phyloP scores from a whole-genome alignment of 2,329 filamentous ascomycete genomes.

The Colletotrichum gigasporum region DNA sequence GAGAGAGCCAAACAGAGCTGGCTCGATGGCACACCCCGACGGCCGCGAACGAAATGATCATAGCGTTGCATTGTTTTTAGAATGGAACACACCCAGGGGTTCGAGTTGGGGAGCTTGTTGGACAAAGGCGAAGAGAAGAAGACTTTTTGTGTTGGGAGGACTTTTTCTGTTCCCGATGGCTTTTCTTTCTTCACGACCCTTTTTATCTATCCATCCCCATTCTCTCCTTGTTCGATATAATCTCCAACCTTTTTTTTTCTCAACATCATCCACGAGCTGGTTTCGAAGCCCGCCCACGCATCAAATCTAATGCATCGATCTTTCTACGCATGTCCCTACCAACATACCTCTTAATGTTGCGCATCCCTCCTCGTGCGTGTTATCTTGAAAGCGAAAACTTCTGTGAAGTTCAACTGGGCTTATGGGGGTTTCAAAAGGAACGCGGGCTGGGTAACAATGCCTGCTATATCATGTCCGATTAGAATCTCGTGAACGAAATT shows the following conservation, averaged over 20 bases:
- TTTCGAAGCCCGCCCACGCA: not conserved
- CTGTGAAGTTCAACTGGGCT: not conserved
- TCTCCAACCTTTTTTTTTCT: not conserved
- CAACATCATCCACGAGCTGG: not conserved
- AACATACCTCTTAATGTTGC: not conserved
- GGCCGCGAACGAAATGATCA: conserved; percentile 27
- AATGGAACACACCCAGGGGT: conserved; percentile 4
- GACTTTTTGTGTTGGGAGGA: not conserved
- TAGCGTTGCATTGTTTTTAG: conserved; percentile 29
- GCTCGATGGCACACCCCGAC: conserved; percentile 32
- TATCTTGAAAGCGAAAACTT: not conserved
- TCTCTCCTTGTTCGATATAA: conserved; percentile 11
- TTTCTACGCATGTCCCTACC: not conserved
- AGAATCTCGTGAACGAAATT: not conserved
- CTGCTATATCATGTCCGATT: not conserved
- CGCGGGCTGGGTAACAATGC: not conserved
- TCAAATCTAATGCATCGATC: conserved; percentile 5
- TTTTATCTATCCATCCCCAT: not conserved
- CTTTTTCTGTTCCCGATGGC: not conserved
- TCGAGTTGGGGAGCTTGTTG: not conserved
- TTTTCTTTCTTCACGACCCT: conserved; percentile 3
- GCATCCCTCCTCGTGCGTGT: not conserved
- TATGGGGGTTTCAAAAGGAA: no score
- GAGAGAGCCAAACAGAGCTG: conserved; percentile 32
- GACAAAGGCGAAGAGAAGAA: not conserved